These are phyloP conservation scores for Didymella glomerata DNA, from an alignment of 2,329 filamentous ascomycete species.

Conservation along the genomic window DNA sequence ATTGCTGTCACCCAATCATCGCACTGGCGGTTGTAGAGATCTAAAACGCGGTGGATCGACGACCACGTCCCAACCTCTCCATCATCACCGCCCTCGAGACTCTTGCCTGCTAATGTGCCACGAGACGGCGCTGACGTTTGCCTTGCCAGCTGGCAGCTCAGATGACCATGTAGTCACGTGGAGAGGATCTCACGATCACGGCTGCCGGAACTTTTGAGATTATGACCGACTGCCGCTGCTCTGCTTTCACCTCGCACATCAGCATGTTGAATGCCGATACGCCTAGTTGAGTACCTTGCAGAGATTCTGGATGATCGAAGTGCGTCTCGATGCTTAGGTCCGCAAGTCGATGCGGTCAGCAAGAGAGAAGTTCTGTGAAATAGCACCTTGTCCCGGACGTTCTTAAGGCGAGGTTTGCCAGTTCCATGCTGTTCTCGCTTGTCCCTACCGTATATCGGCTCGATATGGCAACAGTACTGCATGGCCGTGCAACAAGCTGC, in stretches of 20 bases:
- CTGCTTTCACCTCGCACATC: not conserved
- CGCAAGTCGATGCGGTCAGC: too few species aligned
- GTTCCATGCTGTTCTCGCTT: too few species aligned
- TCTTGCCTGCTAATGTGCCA: slow-evolving; percentile 1
- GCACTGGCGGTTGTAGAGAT: slow-evolving; percentile 24
- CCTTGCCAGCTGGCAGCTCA: not conserved
- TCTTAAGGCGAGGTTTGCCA: too few species aligned
- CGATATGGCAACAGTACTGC: not conserved
- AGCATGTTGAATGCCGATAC: not conserved
- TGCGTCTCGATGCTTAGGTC: too few species aligned
- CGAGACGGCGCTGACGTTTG: slow-evolving; percentile 1
- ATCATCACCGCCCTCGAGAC: slow-evolving; percentile 25
- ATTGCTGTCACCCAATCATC: slow-evolving; percentile 41
- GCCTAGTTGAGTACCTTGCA: not conserved
- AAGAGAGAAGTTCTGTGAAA: too few species aligned
- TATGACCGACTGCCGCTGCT: not conserved
- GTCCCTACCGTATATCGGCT: too few species aligned
- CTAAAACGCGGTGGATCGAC: slow-evolving; percentile 29
- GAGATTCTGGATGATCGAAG: not conserved
- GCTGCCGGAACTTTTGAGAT: not conserved
- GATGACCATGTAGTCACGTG: not conserved
- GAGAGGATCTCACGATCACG: not conserved
- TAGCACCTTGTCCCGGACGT: too few species aligned
- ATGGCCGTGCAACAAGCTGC: not conserved
- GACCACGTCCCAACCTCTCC: slow-evolving; percentile 30